A percentile compares a stretch with the other conserved stretches of the same genome.
phyloP scores from a whole-genome alignment of 768 basidiomycete species.

The Pholiota molesta region DNA sequence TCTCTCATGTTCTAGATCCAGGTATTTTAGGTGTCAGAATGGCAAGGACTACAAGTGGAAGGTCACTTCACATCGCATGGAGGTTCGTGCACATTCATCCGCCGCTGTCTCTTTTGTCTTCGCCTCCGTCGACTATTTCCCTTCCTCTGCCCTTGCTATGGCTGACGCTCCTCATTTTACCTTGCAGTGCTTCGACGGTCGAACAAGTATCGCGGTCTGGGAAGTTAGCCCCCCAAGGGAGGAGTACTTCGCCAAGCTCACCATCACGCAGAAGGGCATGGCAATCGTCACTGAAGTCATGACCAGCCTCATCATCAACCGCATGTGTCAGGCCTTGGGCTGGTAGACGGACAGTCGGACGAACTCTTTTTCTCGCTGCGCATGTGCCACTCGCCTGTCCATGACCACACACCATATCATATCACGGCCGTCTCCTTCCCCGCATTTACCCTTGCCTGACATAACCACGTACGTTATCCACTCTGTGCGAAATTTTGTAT shows the following conservation, averaged over 20 bases:
- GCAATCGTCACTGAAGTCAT: conserved; percentile 75
- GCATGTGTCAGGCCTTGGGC: conserved; percentile 62
- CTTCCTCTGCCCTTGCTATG: conserved; percentile 4
- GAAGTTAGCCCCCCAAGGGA: conserved; percentile 61
- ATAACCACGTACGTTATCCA: not conserved
- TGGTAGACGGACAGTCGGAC: conserved; percentile 34
- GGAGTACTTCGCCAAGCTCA: conserved; percentile 61
- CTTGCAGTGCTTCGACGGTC: conserved; percentile 64
- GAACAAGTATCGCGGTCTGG: conserved; percentile 67
- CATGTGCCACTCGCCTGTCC: not conserved
- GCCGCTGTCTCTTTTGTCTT: conserved; percentile 2
- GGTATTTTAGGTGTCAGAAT: conserved; percentile 73
- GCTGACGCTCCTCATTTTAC: conserved; percentile 1
- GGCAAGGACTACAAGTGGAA: conserved; percentile 81
- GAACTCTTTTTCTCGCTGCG: not conserved
- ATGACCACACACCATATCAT: not conserved
- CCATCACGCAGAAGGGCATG: conserved; percentile 59
- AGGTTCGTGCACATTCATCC: conserved; percentile 47
- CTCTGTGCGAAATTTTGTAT: conserved; percentile 1
- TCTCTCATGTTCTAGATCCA: conserved; percentile 47
- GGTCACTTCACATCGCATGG: conserved; percentile 60
- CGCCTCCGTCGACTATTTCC: not conserved
- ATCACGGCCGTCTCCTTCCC: not conserved
- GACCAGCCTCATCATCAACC: conserved; percentile 74
- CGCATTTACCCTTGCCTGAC: not conserved